Base-by-base conservation (phyloP, 371 early-diverging fungal species). In the Mortierella sp. region DNA sequence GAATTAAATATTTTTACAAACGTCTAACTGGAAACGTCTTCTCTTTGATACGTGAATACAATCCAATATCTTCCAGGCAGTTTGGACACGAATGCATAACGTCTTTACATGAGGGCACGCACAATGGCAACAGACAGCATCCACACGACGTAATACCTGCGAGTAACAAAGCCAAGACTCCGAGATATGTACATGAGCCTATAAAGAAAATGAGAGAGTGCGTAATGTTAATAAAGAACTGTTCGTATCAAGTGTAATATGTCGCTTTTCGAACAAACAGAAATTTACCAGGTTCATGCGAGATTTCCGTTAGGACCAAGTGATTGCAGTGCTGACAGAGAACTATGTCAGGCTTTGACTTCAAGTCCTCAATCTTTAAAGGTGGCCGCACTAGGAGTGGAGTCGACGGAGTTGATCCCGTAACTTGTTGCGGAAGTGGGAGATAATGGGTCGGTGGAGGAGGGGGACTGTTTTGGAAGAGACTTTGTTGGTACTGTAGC, bases 61-160 rank as follows among this genome's bases (percentile, higher is more conserved):
- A 61, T 15, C 76, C 76, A 54, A 76, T 63, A 23, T 76, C 76
- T 23, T 66, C 71, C 13, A 67, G 63, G 29, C 76, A 70, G 71
- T 62, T 70, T 26, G 76, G 76, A 59, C 76, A 76, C 35, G 76
- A 70, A 42, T 76, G 71, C 76, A 76, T 64, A 22, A 76, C 60
- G 28, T 76, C 76, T 54, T 76, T 76, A 51, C 64, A 62, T 28
- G 71, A 67, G 45, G 76, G 66, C 45, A 76, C 17, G 32, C 67
- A 70, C 62, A 76, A 49, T 1, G 76, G 76, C 19, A 76, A 34
- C 47, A 76, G 43, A 40, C 76, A 76, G 61, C 76, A 76, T 17
- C 70, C 76, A 35, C 66, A 70, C 2, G 76, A 70, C 17, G 76
- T 66, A 8, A 76, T 58, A 12, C 76, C 71, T 17, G 45, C 62